These are phyloP conservation scores for Olyra latifolia DNA, from an alignment of 176 grass and related monocot species.

Conservation along the genomic window DNA sequence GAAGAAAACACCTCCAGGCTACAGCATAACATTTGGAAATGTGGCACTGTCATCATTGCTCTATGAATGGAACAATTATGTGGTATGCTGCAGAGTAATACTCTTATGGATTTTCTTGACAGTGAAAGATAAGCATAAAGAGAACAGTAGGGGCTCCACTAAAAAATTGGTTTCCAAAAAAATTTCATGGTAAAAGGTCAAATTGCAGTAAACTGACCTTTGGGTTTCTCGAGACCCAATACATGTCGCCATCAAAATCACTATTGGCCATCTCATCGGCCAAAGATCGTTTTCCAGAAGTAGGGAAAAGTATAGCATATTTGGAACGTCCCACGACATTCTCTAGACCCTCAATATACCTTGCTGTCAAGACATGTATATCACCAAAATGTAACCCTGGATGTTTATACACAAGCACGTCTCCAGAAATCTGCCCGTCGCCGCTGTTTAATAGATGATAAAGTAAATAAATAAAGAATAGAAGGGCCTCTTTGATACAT, in stretches of 20 bases:
- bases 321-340: constrained; percentile 54
- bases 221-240: constrained; percentile 68
- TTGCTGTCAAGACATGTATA: constrained; percentile 59
- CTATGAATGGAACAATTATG: neutral
- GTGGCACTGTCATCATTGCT: neutral
- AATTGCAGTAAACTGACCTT: constrained; percentile 26
- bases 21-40: neutral
- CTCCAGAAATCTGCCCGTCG: constrained; percentile 57
- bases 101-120: neutral
- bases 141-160: neutral
- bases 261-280: constrained; percentile 82
- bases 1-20: neutral
- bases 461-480: constrained; percentile 27
- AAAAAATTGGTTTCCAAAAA: neutral
- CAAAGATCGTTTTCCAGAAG: constrained; percentile 54
- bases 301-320: constrained; percentile 73
- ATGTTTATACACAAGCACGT: constrained; percentile 75
- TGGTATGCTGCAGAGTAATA: neutral
- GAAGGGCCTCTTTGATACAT: neutral
- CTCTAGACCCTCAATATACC: constrained; percentile 44
- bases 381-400: constrained; percentile 79
- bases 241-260: constrained; percentile 76
- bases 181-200: neutral
- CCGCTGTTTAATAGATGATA: constrained; percentile 45
- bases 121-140: neutral